Evolutionary conservation across 1,284 basidiomycete genomes (phyloP), one percentile per base, ranked within the genome.

Genomic region (Irpex sp.): DNA sequence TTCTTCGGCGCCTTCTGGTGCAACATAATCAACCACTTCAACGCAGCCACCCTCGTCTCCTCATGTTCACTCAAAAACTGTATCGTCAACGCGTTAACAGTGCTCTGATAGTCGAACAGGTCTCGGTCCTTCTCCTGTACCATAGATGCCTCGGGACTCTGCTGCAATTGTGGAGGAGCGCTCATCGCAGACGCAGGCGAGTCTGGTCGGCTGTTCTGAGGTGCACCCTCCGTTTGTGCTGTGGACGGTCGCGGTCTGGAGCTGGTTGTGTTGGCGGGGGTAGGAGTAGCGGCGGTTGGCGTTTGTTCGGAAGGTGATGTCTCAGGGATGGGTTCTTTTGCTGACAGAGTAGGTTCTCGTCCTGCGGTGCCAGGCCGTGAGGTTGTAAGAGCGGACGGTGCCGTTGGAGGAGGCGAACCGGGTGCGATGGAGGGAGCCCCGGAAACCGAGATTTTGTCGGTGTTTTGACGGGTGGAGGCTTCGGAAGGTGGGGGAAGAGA

Each of bases 1-100:
- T 97, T 97, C 76, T 90, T 93, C 0, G 97, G 97, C 17, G 94
- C 94, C 73, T 98, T 98, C 72, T 95, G 92, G 77, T 99, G 97
- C 60, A 99, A 79, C 97, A 99, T 99, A 58, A 98, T 89, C 36
- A 99, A 80, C 97, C 97, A 99, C 77, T 97, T 95, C 67, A 99
- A 79, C 3, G 97, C 95, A 26, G 95, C 94, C 5, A 99, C 93
- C 50, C 97, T 82, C 0, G 97, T 98, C 73, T 98, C 95, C 71
- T 97, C 97, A 72, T 95, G 94, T 75, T 98, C 95, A 75, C 94
- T 96, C 74, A 98, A 74, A 72, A 99, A 95, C 71, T 98, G 95
- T 59, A 97, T 80, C 1, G 95, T 98, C 66, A 99, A 78, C 56
- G 93, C 92, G 71, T 93, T 94, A 60, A 99, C 95, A 0, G 95